A percentile compares a stretch with the other conserved stretches of the same genome.
Conservation (phyloP, 1,284 basidiomycete species). For the Trichosporon asahii region DNA sequence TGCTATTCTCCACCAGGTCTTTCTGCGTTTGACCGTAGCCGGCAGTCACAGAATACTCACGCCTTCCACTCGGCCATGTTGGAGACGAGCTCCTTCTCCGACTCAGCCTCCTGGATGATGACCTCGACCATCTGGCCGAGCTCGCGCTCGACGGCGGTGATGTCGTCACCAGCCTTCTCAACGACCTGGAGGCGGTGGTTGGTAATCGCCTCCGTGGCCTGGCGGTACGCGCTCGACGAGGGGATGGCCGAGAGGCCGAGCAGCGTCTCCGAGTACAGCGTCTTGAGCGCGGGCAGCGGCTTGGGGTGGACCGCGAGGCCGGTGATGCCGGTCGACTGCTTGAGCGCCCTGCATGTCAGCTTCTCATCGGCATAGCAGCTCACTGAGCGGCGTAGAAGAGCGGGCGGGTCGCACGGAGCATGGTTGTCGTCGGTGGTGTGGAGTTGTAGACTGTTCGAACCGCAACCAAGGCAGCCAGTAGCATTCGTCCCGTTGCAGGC, state of each 20-base stretch:
- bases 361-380: slow-evolving; percentile 16
- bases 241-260: slow-evolving; percentile 68
- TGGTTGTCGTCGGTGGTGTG: slow-evolving; percentile 39
- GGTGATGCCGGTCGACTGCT: slow-evolving; percentile 73
- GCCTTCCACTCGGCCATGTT: slow-evolving; percentile 95
- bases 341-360: slow-evolving; percentile 53
- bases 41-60: slow-evolving; percentile 59
- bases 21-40: too few relatives aligned
- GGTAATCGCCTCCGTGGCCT: slow-evolving; percentile 84
- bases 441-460: not conserved
- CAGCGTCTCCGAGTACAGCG: slow-evolving; percentile 78
- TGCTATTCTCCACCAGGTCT: not conserved
- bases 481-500: not conserved
- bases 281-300: slow-evolving; percentile 71
- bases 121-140: slow-evolving; percentile 51
- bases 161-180: slow-evolving; percentile 64
- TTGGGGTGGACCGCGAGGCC: slow-evolving; percentile 57
- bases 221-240: slow-evolving; percentile 78
- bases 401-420: slow-evolving; percentile 76
- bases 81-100: slow-evolving; percentile 71
- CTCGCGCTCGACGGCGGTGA: slow-evolving; percentile 66
- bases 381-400: slow-evolving; percentile 53
- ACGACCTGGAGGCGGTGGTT: slow-evolving; percentile 74
- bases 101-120: slow-evolving; percentile 70
- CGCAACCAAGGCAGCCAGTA: not conserved